These are phyloP conservation scores for Pseudohyphozyma bogoriensis DNA, from an alignment of 768 basidiomycete genomes.

Conservation along the genomic window DNA sequence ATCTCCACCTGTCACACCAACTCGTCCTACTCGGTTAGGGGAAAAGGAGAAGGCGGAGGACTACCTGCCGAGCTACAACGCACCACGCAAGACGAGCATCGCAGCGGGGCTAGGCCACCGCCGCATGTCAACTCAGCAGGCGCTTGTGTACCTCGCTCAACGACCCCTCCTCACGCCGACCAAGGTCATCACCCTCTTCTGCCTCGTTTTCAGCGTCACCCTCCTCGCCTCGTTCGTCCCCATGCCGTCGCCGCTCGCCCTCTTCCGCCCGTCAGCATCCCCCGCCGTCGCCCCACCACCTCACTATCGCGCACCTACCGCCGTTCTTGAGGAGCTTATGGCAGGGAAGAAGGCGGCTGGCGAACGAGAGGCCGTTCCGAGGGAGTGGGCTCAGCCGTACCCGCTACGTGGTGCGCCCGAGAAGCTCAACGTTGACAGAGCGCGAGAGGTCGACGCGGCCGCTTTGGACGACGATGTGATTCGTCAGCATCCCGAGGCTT, in stretches of 20 bases:
- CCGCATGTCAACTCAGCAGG: background rate
- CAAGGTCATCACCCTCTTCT: background rate
- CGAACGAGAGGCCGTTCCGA: background rate
- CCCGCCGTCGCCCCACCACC: background rate
- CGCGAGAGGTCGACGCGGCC: too few relatives aligned
- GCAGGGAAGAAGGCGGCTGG: background rate
- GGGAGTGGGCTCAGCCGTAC: background rate
- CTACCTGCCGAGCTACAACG: background rate
- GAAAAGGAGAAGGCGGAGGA: background rate
- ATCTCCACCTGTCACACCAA: background rate
- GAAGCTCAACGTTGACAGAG: too few relatives aligned
- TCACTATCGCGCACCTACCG: background rate
- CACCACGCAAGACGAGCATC: background rate
- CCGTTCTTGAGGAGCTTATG: background rate
- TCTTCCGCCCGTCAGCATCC: background rate
- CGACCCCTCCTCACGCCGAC: background rate
- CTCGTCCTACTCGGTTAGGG: background rate
- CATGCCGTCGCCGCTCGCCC: background rate
- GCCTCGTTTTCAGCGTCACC: background rate
- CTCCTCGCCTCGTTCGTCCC: background rate
- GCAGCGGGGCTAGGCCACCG: background rate
- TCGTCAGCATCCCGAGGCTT: too few relatives aligned
- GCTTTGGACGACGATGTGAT: too few relatives aligned
- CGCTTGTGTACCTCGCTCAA: background rate
- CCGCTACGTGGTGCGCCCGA: background rate